Conservation (phyloP, 768 basidiomycete genomes). For the Leucocoprinus leucothites region DNA sequence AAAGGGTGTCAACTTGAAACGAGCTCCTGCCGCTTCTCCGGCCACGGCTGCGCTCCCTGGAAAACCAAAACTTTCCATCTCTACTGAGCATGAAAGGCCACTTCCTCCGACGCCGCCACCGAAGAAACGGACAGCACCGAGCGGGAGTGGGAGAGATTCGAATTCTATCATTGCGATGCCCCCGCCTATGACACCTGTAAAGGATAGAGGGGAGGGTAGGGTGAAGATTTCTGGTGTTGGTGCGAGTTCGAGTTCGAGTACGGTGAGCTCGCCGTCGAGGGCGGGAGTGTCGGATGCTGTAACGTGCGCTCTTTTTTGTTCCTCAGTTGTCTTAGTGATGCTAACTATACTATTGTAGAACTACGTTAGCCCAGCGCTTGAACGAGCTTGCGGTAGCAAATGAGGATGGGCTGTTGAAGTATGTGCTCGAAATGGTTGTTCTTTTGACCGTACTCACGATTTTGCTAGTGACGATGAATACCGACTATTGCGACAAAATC, state of each 20-base stretch:
- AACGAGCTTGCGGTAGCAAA: constrained; percentile 80
- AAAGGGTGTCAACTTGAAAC: constrained; percentile 6
- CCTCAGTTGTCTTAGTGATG: not conserved
- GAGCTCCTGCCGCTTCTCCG: constrained; percentile 2
- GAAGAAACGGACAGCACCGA: constrained; percentile 15
- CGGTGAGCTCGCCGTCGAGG: constrained; percentile 2
- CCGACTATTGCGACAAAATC: constrained; percentile 75
- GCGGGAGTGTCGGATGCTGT: constrained; percentile 22
- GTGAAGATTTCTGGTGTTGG: not conserved
- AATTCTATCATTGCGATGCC: not conserved
- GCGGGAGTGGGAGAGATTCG: not conserved
- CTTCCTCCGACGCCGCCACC: constrained; percentile 10
- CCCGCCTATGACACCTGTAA: constrained; percentile 1
- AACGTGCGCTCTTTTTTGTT: constrained; percentile 38
- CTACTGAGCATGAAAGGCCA: constrained; percentile 4
- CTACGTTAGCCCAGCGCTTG: constrained; percentile 76
- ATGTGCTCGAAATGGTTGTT: constrained; percentile 20
- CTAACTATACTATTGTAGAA: constrained; percentile 33
- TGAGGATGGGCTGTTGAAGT: constrained; percentile 77
- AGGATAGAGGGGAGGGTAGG: not conserved
- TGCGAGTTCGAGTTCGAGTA: not conserved
- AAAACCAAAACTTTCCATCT: not conserved
- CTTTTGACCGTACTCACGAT: constrained; percentile 4
- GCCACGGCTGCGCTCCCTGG: not conserved
- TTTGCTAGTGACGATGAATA: constrained; percentile 76